Base-by-base conservation (phyloP, 1,284 basidiomycete species). In the Trametes hirsuta region DNA sequence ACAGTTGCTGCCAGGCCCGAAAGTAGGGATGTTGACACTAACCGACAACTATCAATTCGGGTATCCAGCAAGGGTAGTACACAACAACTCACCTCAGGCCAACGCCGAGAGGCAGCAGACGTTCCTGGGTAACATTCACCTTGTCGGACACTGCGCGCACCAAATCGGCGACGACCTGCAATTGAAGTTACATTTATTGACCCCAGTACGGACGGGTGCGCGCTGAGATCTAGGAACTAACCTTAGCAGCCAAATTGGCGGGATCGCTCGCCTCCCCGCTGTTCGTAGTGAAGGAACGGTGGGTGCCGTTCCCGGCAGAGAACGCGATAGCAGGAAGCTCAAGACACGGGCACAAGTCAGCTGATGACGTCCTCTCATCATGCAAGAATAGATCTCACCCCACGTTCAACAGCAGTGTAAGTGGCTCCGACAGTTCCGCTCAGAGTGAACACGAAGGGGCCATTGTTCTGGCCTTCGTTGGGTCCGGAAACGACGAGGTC, bases 401-500 rank as follows among this genome's bases (percentile, higher is more conserved):
- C 70, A n/a, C 70, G 65, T 45, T 71, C 69, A 12, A 71, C 66
- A 2, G 69, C 61, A 14, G 56, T 54, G 56, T 71, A 71, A 2
- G 71, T 65, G 4, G 70, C 71, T 18, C 70, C 71, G 25, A 72
- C 66, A 11, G 71, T 71, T n/a, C 71, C 70, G 48, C 70, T 71
- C 24, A 70, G 58, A 0, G 70, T 72, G 44, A 62, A 72, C 48
- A 68, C 34, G 58, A 71, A 71, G 1, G 69, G 70, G 0, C 70
- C 71, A 22, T 61, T 66, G 57, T 71, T 71, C 8, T 58, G 60
- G n/a, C 71, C 70, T 47, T 72, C 70, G 46, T 72, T 72, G 1
- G 71, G 71, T 21, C 71, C 70, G 25, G 69, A 67, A 9, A 72
- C 70, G 14, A 71, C 70, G 34, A 72, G 53, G 53, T 72, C 70